Percentiles rank a stretch among this genome's conserved stretches.
phyloP scores from a whole-genome alignment of 2,329 filamentous ascomycete genomes.

The Verticillium longisporum region DNA sequence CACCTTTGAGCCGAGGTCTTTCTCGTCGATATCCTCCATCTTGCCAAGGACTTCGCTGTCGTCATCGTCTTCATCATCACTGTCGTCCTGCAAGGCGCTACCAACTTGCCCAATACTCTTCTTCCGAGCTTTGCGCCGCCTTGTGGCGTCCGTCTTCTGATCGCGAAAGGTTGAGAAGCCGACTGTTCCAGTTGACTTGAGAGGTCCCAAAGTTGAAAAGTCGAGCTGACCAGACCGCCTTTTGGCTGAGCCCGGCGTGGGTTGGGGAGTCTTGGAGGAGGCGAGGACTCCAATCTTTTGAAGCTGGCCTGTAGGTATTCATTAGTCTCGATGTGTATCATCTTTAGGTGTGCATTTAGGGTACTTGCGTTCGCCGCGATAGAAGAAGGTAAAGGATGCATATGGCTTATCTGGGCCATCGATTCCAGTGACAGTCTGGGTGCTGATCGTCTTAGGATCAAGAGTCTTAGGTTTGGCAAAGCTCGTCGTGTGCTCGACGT shows the following conservation, averaged over 20 bases:
- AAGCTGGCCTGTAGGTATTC: constrained; percentile 63
- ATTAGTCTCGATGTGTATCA: neutral
- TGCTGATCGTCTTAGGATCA: constrained; percentile 96
- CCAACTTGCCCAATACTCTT: constrained; percentile 53
- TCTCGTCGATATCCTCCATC: constrained; percentile 58
- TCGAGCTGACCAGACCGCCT: constrained; percentile 77
- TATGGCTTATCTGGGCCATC: constrained; percentile 95
- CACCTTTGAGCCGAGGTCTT: constrained; percentile 51
- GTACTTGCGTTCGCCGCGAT: constrained; percentile 82
- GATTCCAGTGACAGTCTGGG: constrained; percentile 97
- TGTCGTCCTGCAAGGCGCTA: constrained; percentile 52
- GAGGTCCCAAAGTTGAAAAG: constrained; percentile 74
- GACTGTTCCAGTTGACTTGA: constrained; percentile 81
- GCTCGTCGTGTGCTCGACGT: constrained; percentile 94
- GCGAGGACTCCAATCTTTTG: constrained; percentile 91
- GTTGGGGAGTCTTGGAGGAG: constrained; percentile 56
- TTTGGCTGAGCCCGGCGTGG: constrained; percentile 58
- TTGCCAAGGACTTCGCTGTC: constrained; percentile 54
- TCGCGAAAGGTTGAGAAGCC: constrained; percentile 88
- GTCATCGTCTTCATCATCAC: constrained; percentile 63
- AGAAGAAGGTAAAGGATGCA: constrained; percentile 96
- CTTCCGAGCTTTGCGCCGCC: constrained; percentile 54
- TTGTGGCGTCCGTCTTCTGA: constrained; percentile 45
- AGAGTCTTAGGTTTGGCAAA: constrained; percentile 95
- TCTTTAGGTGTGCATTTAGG: neutral